Evolutionary conservation across 2,329 filamentous ascomycete genomes (phyloP), one percentile per base, ranked within the genome.

Genomic region (Cryphonectria japonica): DNA sequence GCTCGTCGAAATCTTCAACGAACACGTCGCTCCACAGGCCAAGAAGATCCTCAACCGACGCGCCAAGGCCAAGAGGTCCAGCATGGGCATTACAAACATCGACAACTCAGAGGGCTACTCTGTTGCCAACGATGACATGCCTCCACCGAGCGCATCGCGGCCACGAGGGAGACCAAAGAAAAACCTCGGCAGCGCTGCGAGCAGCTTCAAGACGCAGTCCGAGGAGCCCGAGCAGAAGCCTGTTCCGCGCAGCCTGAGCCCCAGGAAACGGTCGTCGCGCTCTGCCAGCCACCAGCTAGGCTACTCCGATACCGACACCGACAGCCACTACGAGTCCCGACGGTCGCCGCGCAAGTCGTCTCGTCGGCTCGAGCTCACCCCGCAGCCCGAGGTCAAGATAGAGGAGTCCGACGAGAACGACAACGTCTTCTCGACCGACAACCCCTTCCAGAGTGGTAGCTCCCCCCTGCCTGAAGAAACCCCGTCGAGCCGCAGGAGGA

Each of bases 371-470:
- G 72, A 72, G 19, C 29, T 72, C 64, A 85, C 86, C 0, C 87
- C 87, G 1, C 82, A 71, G 29, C 71, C 69, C 37, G 63, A 83
- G 70, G 80, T 88, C 60, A 89, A 89, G 77, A 59, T 79, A 1
- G 89, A 92, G 71, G 85, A 86, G 66, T 80, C 83, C 8, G 82
- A 85, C 11, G 84, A 84, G 61, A 85, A 87, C 8, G 86, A 87
- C 46, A 92, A 86, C 76, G 91, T 92, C 43, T 98, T 98, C 80
- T 94, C 92, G 1, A 88, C 91, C 75, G 94, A 98, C 68, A 98
- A 98, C 77, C 95, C 95, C 0, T 98, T 98, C 78, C 95, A 98
- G 79, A 93, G 92, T 78, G 92, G 94, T 57, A 92, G 91, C 79
- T 92, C 93, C 13, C 91, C 93, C 1, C 81, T 86, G 7, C 78